Evolutionary conservation across 768 basidiomycete species (phyloP).

Genomic region (Leccinellum rugosiceps): DNA sequence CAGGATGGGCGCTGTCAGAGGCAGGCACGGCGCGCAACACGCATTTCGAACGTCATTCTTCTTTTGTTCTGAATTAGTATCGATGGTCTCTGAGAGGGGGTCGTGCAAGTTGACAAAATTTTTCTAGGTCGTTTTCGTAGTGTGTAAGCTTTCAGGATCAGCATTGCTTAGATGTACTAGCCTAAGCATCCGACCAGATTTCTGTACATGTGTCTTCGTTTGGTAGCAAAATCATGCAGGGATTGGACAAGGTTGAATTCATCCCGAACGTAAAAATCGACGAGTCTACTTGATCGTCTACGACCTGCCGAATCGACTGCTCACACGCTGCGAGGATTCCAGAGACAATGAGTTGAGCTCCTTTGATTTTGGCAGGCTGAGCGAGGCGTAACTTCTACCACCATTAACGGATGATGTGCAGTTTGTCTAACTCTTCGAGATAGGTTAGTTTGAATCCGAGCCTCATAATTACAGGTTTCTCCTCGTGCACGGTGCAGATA

Average conservation of each 20-base stretch:
- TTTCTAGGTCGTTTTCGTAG: not conserved
- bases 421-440: not conserved
- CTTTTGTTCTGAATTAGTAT: not conserved
- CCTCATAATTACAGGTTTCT: not conserved
- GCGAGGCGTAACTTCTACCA: not conserved
- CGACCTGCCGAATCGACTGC: not conserved
- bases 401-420: not conserved
- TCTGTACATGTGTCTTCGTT: not conserved
- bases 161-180: not conserved
- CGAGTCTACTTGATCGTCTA: not conserved
- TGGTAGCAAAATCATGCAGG: not conserved
- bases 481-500: not conserved
- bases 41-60: not conserved
- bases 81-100: not conserved
- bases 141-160: not conserved
- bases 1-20: not conserved
- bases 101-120: not conserved
- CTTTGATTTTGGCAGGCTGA: not conserved
- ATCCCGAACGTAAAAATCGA: not conserved
- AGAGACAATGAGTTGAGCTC: no score
- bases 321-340: not conserved
- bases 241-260: not conserved
- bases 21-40: not conserved
- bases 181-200: not conserved
- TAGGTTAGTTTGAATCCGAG: not conserved